phyloP scores from a whole-genome alignment of 2,329 filamentous ascomycete genomes.

The Mariannaea elegans region DNA sequence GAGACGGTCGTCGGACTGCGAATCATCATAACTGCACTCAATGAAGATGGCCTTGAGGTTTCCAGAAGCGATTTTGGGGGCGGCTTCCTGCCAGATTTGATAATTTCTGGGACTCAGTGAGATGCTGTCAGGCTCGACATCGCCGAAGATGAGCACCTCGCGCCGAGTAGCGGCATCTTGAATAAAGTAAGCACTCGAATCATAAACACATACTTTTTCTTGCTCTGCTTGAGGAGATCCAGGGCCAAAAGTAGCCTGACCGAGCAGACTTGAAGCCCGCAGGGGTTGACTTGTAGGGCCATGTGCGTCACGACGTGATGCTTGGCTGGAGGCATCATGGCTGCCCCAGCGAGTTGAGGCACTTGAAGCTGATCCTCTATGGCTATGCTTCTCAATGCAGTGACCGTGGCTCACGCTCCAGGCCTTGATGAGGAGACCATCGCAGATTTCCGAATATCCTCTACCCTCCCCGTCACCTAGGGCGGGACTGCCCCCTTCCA shows the following conservation, averaged over 20 bases:
- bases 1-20: conserved; percentile 77
- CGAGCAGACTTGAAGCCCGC: conserved; percentile 42
- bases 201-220: conserved; percentile 74
- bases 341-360: conserved; percentile 61
- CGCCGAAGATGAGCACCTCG: conserved; percentile 93
- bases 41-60: conserved; percentile 86
- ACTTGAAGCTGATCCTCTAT: conserved; percentile 66
- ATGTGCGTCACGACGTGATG: conserved; percentile 39
- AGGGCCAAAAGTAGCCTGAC: conserved; percentile 41
- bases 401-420: conserved; percentile 90
- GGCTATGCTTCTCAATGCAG: conserved; percentile 78
- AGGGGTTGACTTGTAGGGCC: conserved; percentile 32
- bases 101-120: conserved; percentile 83
- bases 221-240: conserved; percentile 43
- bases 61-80: conserved; percentile 80
- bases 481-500: conserved; percentile 87
- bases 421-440: conserved; percentile 87
- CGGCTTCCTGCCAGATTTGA: conserved; percentile 88
- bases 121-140: conserved; percentile 91
- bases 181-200: conserved; percentile 95
- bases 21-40: conserved; percentile 92
- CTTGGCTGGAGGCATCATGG: conserved; percentile 53
- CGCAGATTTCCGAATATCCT: conserved; percentile 88
- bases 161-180: conserved; percentile 74
- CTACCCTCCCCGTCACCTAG: conserved; percentile 81